These are phyloP conservation scores for Pyrus communis DNA, from an alignment of 306 rosid species.

Conservation along the genomic window DNA sequence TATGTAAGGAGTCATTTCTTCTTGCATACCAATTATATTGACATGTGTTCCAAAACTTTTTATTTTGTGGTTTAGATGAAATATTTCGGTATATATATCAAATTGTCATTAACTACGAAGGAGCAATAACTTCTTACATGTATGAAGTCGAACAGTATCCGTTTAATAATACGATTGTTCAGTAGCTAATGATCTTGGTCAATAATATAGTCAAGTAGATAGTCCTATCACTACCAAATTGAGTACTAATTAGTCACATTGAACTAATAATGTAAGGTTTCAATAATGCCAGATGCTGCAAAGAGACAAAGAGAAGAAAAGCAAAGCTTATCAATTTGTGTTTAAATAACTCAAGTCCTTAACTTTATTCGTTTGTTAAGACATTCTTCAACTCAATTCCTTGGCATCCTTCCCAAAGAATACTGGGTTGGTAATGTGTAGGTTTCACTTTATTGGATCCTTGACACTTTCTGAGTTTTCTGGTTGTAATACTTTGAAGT, in stretches of 20 bases:
- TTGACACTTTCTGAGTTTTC: neutral
- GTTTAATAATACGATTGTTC: neutral
- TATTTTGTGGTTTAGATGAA: too few species aligned
- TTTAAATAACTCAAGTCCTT: neutral
- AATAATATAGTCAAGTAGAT: neutral
- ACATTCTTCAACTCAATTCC: neutral
- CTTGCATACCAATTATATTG: too few species aligned
- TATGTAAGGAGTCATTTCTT: too few species aligned
- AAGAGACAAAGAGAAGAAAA: neutral
- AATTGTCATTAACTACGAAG: too few species aligned
- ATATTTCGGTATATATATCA: too few species aligned
- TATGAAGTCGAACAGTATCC: neutral
- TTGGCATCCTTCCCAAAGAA: neutral
- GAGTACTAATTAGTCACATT: neutral
- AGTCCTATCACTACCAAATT: neutral
- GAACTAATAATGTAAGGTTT: neutral
- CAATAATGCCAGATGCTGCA: neutral
- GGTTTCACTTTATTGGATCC: conserved; percentile 2
- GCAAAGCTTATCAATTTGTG: neutral
- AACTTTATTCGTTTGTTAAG: neutral
- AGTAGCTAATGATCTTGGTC: neutral
- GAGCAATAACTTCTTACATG: neutral
- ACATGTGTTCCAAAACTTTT: too few species aligned
- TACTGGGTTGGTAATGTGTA: neutral
- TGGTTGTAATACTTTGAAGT: neutral